Evolutionary conservation across 495 filamentous ascomycete genomes (phyloP).

Genomic region (Neurospora intermedia): DNA sequence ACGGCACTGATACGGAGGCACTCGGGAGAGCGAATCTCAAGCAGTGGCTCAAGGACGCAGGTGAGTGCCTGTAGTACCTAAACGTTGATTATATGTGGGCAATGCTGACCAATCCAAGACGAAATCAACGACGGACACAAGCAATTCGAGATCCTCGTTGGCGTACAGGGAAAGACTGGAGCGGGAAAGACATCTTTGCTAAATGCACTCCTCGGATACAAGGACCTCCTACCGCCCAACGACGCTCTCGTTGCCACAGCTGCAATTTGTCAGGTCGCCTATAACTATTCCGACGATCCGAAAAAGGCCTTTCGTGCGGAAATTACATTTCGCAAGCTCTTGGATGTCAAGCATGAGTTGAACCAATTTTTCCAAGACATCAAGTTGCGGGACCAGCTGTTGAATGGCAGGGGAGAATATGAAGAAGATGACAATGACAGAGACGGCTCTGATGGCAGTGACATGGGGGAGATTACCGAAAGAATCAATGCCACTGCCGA

Average conservation of each 20-base stretch:
- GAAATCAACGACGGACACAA: background rate
- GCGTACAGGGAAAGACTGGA: conserved; percentile 18
- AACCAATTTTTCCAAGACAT: conserved; percentile 8
- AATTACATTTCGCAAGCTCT: conserved; percentile 4
- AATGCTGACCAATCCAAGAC: background rate
- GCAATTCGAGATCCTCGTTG: conserved; percentile 11
- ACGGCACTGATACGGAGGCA: background rate
- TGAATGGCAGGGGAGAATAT: background rate
- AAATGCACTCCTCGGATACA: conserved; percentile 16
- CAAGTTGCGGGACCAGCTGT: background rate
- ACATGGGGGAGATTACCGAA: background rate
- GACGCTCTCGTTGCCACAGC: conserved; percentile 17
- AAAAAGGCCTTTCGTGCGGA: conserved; percentile 6
- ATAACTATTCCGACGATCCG: conserved; percentile 6
- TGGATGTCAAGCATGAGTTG: conserved; percentile 9
- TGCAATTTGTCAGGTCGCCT: conserved; percentile 10
- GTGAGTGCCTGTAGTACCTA: background rate
- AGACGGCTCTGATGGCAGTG: background rate
- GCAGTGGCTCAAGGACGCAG: background rate
- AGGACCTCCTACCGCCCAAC: conserved; percentile 12
- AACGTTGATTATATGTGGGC: too few species aligned
- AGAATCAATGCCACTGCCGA: background rate
- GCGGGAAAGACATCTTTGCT: conserved; percentile 20
- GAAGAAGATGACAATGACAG: background rate
- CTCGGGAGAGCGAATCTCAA: background rate